A percentile compares a stretch with the other conserved stretches of the same genome.
phyloP scores from a whole-genome alignment of 208 protist genomes.

The Trypanosoma avium region DNA sequence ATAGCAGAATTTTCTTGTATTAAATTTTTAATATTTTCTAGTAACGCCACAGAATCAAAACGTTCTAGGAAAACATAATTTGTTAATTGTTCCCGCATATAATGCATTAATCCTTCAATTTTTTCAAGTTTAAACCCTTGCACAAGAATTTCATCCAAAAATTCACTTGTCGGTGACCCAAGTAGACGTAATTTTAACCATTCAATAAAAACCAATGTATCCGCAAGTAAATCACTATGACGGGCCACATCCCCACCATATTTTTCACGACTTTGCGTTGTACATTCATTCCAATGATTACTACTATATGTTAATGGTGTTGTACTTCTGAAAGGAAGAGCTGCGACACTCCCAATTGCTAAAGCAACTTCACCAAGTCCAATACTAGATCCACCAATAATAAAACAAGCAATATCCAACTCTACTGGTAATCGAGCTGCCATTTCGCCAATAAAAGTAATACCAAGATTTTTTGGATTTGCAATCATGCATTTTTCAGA shows the following conservation, averaged over 20 bases:
- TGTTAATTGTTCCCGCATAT: constrained; percentile 71
- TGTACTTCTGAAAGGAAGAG: constrained; percentile 52
- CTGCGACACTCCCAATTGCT: constrained; percentile 56
- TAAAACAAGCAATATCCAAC: constrained; percentile 70
- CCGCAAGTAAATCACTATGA: constrained; percentile 83
- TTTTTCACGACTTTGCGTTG: constrained; percentile 53
- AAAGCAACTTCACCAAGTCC: constrained; percentile 75
- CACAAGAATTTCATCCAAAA: constrained; percentile 46
- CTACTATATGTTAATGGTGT: constrained; percentile 27
- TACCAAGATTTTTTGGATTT: constrained; percentile 37
- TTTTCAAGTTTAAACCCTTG: constrained; percentile 60
- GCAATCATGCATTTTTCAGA: constrained; percentile 77
- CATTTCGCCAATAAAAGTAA: constrained; percentile 87
- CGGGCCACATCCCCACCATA: constrained; percentile 60
- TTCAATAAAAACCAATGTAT: constrained; percentile 77
- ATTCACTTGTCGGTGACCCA: constrained; percentile 37
- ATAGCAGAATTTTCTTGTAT: constrained; percentile 60
- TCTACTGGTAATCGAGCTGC: constrained; percentile 69
- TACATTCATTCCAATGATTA: constrained; percentile 35
- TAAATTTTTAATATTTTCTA: constrained; percentile 35
- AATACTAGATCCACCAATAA: constrained; percentile 74
- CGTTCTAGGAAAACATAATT: constrained; percentile 86
- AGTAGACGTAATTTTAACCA: constrained; percentile 56
- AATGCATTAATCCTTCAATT: constrained; percentile 57
- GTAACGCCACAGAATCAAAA: constrained; percentile 31